Evolutionary conservation across 2,329 filamentous ascomycete genomes (phyloP).

Genomic region (Phialophora verrucosa): DNA sequence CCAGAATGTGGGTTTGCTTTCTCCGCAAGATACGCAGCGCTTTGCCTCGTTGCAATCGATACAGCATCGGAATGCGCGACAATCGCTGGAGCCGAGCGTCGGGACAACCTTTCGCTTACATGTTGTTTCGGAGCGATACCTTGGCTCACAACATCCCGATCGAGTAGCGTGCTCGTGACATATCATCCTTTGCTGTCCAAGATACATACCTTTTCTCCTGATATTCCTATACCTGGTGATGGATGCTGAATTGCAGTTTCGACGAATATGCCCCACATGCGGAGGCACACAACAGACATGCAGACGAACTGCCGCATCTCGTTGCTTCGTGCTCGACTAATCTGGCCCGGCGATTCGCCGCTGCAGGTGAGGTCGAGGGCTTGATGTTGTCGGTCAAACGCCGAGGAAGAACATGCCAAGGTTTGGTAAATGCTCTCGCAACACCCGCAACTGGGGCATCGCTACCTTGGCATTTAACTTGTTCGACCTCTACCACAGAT

Average conservation of each 20-base stretch:
- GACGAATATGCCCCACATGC: constrained; percentile 14
- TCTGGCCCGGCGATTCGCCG: constrained; percentile 17
- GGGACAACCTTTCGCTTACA: not conserved
- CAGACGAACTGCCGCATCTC: constrained; percentile 14
- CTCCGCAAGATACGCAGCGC: not conserved
- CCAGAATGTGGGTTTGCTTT: constrained; percentile 18
- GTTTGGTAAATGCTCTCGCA: too few relatives aligned
- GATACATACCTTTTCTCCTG: not conserved
- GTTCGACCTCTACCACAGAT: too few relatives aligned
- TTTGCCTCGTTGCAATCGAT: not conserved
- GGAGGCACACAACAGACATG: not conserved
- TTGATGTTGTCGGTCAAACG: not conserved
- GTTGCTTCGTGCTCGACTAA: constrained; percentile 1
- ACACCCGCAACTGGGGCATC: too few relatives aligned
- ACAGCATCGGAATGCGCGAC: not conserved
- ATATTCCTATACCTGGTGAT: not conserved
- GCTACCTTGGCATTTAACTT: too few relatives aligned
- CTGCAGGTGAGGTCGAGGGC: constrained; percentile 1
- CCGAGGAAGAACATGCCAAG: not conserved
- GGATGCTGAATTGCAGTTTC: not conserved
- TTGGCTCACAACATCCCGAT: constrained; percentile 5
- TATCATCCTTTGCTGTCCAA: not conserved
- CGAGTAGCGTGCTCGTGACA: not conserved
- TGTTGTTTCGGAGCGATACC: not conserved
- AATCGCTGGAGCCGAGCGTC: not conserved